These are phyloP conservation scores for Arctostaphylos glauca DNA, from an alignment of 148 eudicot genomes.

Conservation along the genomic window DNA sequence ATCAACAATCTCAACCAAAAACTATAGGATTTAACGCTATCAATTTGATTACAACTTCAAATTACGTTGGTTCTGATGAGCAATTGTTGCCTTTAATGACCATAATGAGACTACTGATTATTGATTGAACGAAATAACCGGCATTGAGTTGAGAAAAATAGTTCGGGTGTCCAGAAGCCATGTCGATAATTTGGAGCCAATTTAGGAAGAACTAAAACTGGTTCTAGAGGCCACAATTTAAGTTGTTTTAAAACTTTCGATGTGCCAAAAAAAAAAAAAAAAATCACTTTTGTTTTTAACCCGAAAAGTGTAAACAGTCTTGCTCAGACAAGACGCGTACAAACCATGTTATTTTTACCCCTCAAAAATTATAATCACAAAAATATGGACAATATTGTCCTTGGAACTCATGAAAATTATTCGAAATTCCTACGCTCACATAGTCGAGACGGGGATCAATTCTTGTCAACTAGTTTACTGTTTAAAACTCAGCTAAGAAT, in stretches of 20 bases:
- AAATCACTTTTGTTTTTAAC: not conserved
- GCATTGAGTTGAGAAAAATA: not conserved
- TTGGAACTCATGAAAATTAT: too few species aligned
- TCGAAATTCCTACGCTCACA: too few species aligned
- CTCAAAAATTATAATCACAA: too few species aligned
- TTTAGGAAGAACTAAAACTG: not conserved
- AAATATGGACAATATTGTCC: too few species aligned
- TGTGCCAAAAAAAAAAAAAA: too few species aligned
- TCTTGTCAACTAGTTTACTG: too few species aligned
- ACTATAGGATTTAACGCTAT: not conserved
- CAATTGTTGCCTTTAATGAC: not conserved
- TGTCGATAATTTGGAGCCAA: not conserved
- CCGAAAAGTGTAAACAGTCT: not conserved
- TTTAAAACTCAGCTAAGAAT: too few species aligned
- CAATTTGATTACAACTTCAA: not conserved
- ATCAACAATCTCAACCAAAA: not conserved
- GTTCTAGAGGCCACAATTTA: not conserved
- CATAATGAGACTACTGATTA: not conserved
- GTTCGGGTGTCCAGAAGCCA: not conserved
- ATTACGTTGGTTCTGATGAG: not conserved
- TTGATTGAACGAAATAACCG: not conserved
- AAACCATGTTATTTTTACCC: too few species aligned
- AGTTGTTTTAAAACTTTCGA: not conserved
- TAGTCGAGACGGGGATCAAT: too few species aligned
- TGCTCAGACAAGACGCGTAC: not conserved